phyloP scores from a whole-genome alignment of 2,329 filamentous ascomycete genomes.

The Dactylellina drechsleri region DNA sequence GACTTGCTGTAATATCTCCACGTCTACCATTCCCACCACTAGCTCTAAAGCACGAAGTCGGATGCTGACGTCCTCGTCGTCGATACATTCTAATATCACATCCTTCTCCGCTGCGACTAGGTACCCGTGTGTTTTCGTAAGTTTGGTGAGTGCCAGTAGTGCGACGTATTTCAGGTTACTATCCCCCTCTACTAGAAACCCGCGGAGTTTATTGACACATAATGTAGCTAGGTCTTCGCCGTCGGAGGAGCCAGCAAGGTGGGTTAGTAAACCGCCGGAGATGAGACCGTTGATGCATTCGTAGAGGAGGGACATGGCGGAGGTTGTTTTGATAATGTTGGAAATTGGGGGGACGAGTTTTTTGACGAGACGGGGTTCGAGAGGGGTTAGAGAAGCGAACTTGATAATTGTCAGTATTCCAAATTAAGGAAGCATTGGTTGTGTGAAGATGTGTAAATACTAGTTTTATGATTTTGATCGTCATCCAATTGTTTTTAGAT shows the following conservation, averaged over 20 bases:
- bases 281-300: slow-evolving; percentile 99
- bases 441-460: slow-evolving; percentile 65
- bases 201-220: slow-evolving; percentile 90
- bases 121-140: slow-evolving; percentile 85
- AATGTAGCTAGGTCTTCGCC: slow-evolving; percentile 91
- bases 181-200: slow-evolving; percentile 91
- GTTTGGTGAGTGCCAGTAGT: slow-evolving; percentile 92
- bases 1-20: slow-evolving; percentile 82
- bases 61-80: slow-evolving; percentile 95
- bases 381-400: slow-evolving; percentile 92
- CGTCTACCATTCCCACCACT: slow-evolving; percentile 91
- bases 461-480: slow-evolving; percentile 97
- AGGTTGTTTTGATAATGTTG: slow-evolving; percentile 90
- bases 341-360: slow-evolving; percentile 92
- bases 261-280: slow-evolving; percentile 90
- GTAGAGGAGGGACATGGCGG: slow-evolving; percentile 97
- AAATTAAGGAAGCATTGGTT: not conserved
- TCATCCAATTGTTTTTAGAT: slow-evolving; percentile 99
- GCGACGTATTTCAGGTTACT: slow-evolving; percentile 98
- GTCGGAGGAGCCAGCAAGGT: slow-evolving; percentile 79
- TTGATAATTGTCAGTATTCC: slow-evolving; percentile 60
- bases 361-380: slow-evolving; percentile 89
- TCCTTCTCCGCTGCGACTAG: slow-evolving; percentile 93
- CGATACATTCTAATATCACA: slow-evolving; percentile 94
- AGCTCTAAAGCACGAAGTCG: slow-evolving; percentile 90